Conservation (phyloP, 2,329 filamentous ascomycete species). For the Aspergillus carbonarius region DNA sequence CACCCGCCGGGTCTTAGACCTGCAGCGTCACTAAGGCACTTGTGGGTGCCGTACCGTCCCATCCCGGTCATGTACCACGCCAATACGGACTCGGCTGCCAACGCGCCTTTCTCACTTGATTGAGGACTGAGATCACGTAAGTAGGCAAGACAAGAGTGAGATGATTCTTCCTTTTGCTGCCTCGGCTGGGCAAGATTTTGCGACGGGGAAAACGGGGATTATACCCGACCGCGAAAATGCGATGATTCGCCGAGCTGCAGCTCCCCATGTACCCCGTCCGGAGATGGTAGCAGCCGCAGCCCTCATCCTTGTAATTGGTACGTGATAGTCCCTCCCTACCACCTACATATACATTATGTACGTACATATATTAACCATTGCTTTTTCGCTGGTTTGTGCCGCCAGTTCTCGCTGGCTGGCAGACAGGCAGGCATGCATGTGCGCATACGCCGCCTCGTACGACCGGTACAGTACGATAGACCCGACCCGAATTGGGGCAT, state of each 20-base stretch:
- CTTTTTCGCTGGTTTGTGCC: neutral
- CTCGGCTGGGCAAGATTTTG: neutral
- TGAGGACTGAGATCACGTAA: neutral
- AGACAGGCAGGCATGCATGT: neutral
- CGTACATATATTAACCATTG: neutral
- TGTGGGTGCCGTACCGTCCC: neutral
- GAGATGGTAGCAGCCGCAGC: slow-evolving; percentile 3
- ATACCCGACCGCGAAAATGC: neutral
- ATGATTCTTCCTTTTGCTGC: neutral
- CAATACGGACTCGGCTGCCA: neutral
- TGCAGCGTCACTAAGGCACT: slow-evolving; percentile 8
- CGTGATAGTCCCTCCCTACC: neutral
- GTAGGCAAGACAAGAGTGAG: neutral
- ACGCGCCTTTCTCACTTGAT: neutral
- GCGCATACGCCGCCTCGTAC: neutral
- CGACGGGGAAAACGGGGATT: neutral
- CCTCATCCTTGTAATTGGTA: neutral
- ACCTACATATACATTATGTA: neutral
- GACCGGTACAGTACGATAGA: neutral
- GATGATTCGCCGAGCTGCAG: neutral
- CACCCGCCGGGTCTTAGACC: slow-evolving; percentile 14
- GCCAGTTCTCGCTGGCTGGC: neutral
- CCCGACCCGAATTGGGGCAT: neutral
- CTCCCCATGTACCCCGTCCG: neutral
- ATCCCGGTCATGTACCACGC: neutral